Conservation (phyloP, 2,329 filamentous ascomycete species). For the Setomelanomma holmii region DNA sequence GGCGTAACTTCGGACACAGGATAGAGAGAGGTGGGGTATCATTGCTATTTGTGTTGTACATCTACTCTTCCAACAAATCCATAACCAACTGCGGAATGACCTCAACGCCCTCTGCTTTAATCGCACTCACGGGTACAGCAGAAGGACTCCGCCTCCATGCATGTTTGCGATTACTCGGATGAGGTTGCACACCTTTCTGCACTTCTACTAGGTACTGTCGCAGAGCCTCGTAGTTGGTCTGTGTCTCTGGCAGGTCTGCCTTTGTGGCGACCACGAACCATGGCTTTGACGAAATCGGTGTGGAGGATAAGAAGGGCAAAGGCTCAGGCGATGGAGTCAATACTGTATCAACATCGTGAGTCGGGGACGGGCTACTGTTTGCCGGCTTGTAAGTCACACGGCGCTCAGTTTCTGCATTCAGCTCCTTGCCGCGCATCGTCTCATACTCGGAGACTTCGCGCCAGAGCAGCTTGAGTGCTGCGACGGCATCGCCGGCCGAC, state of each 20-base stretch:
- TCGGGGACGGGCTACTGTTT: constrained; percentile 13
- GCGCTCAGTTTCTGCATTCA: constrained; percentile 68
- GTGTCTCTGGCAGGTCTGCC: constrained; percentile 80
- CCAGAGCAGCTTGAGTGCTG: constrained; percentile 83
- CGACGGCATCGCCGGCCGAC: constrained; percentile 76
- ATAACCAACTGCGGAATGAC: constrained; percentile 76
- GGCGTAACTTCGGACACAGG: background rate
- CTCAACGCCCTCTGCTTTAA: constrained; percentile 82
- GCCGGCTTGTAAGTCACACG: constrained; percentile 62
- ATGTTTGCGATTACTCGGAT: constrained; percentile 74
- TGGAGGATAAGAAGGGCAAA: constrained; percentile 58
- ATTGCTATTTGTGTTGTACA: constrained; percentile 1
- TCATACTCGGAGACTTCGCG: constrained; percentile 89
- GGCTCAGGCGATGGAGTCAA: constrained; percentile 34
- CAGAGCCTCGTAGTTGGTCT: constrained; percentile 76
- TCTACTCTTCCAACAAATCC: constrained; percentile 61
- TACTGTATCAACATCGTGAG: constrained; percentile 30
- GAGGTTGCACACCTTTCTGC: constrained; percentile 66
- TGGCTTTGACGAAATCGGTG: constrained; percentile 89
- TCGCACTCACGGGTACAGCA: constrained; percentile 87
- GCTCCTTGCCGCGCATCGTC: constrained; percentile 75
- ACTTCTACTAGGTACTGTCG: constrained; percentile 74
- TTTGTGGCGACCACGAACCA: constrained; percentile 98
- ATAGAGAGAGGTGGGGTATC: constrained; percentile 13
- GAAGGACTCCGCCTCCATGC: constrained; percentile 65